A percentile compares a stretch with the other conserved stretches of the same genome.
phyloP scores from a whole-genome alignment of 2,329 filamentous ascomycete genomes.

The Trichoderma oligosporum region DNA sequence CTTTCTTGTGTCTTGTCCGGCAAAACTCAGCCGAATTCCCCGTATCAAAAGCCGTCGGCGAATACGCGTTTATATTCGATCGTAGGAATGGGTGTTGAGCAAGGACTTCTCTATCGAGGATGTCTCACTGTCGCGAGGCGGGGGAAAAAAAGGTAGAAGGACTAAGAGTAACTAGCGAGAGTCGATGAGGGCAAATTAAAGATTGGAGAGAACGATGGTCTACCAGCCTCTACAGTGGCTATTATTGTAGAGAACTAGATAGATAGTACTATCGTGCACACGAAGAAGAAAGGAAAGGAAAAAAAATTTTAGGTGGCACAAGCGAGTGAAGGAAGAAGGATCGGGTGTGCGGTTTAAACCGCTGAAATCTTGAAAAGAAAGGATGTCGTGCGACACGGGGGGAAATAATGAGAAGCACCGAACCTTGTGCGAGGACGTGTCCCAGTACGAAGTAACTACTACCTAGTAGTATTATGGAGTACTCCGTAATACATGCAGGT shows the following conservation, averaged over 20 bases:
- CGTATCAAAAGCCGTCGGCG: neutral
- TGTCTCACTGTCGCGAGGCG: slow-evolving; percentile 22
- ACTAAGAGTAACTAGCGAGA: slow-evolving; percentile 1
- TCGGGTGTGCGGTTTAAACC: neutral
- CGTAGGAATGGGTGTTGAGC: neutral
- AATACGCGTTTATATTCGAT: neutral
- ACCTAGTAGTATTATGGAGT: no score
- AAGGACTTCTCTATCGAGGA: slow-evolving; percentile 34
- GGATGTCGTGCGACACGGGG: slow-evolving; percentile 1
- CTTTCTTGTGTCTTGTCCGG: slow-evolving; percentile 1
- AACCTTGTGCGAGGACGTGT: neutral
- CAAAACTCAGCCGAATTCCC: neutral
- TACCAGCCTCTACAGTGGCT: slow-evolving; percentile 1
- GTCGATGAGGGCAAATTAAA: neutral
- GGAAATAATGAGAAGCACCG: neutral
- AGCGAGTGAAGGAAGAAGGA: slow-evolving; percentile 8
- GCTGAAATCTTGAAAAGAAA: neutral
- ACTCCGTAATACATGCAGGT: no score
- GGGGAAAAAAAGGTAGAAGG: neutral
- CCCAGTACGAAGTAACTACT: neutral
- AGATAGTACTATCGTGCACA: slow-evolving; percentile 1
- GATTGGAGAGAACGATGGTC: neutral
- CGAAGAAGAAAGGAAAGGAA: neutral
- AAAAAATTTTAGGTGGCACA: neutral
- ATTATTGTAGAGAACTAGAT: neutral